A percentile compares a stretch with the other conserved stretches of the same genome.
Evolutionary conservation across 169 alveolate genomes (phyloP).

Genomic region (Cryptosporidium sp.): DNA sequence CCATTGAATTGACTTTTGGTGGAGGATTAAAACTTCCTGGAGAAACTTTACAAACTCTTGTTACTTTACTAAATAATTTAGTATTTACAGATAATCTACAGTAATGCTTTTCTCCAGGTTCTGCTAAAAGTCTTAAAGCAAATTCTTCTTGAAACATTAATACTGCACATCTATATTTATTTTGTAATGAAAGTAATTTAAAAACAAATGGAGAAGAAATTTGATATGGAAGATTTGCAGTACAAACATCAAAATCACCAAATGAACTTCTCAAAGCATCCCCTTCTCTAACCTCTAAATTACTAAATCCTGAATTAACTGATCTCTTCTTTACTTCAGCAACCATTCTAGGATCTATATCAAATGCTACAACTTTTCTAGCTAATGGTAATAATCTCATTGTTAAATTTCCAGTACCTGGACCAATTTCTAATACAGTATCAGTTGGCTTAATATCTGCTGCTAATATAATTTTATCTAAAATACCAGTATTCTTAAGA

Average conservation of each 20-base stretch:
- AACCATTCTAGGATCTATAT: conserved; percentile 98
- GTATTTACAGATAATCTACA: conserved; percentile 97
- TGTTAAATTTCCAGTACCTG: conserved; percentile 98
- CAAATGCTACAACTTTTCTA: conserved; percentile 97
- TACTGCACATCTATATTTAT: conserved; percentile 93
- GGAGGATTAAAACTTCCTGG: conserved; percentile 99
- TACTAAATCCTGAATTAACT: conserved; percentile 85
- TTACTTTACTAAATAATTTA: conserved; percentile 89
- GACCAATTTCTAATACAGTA: conserved; percentile 98
- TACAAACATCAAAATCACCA: conserved; percentile 97
- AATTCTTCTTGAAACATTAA: conserved; percentile 99
- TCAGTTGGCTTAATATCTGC: conserved; percentile 97
- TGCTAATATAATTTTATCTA: conserved; percentile 94
- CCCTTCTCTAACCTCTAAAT: conserved; percentile 90
- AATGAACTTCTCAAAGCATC: conserved; percentile 94
- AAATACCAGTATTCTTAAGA: conserved; percentile 96
- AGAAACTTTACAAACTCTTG: conserved; percentile 94
- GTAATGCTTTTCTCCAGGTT: conserved; percentile 94
- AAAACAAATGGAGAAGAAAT: conserved; percentile 99
- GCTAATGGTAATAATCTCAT: conserved; percentile 94
- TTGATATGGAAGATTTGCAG: conserved; percentile 99
- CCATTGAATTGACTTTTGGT: conserved; percentile 99
- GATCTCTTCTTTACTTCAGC: conserved; percentile 98
- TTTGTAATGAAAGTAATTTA: conserved; percentile 96
- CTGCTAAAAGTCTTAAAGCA: conserved; percentile 97